Evolutionary conservation across 129 eudicot genomes (phyloP), one percentile per base, ranked within the genome.

Genomic region (Escallonia herrerae): DNA sequence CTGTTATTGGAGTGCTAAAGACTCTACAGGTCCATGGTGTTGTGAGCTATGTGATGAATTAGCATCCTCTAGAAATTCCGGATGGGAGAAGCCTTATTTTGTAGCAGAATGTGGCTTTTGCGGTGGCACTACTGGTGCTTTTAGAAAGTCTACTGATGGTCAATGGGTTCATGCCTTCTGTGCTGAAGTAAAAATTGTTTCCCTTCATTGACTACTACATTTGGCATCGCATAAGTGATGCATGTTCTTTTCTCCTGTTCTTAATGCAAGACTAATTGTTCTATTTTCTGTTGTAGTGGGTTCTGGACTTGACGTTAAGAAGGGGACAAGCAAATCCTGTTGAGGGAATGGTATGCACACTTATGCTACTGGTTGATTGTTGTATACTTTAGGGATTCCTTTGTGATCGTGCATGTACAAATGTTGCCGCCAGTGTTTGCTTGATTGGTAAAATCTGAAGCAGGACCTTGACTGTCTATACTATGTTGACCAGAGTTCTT

Each of bases 121-220:
- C 76, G 94, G 99, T 72, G 81, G 84, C 53, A 74, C 85, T 56
- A 80, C 79, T n/a, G 96, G 99, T 64, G 95, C 99, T 78, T 94
- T 94, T 82, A 90, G 99, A 66, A 94, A 89, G 82, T 83, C 99
- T 14, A 76, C 74, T 42, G 80, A 77, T 72, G 95, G 94, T 66
- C 90, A 86, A 81, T 94, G 99, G 99, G 72, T 94, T 22, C 99
- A 94, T 70, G 95, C 97, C 74, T 86, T 89, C 57, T 94, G 99
- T 80, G 97, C 99, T 73, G 99, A 94, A 77, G 99, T 94, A 82
- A 79, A 7, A 60, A 41, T 71, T 69, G 12, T 60, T 58, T 62
- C 59, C 56, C 4, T 42, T 54, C 39, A 46, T 66, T 64, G 67
- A 56, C 58, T 66, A 42, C 70, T 37, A 22, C 42, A 56, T 58